Evolutionary conservation across 164 flowering plant species (phyloP).

Genomic region (Buxus sempervirens): DNA sequence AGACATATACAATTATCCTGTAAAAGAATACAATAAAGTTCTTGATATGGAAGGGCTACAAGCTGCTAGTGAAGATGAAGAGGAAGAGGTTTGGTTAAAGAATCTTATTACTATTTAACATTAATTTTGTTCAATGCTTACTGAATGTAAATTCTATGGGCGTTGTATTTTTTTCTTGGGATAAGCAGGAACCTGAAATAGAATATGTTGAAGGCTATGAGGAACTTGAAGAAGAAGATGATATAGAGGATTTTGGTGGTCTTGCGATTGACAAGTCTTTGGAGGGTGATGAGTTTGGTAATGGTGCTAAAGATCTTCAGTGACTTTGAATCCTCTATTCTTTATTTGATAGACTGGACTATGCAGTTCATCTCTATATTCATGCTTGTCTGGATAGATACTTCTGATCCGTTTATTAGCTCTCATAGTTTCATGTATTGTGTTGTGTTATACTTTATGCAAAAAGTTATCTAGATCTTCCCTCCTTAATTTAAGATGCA

Average conservation of each 20-base stretch:
- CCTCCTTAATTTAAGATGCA: no score
- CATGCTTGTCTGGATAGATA: background rate
- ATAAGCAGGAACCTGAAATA: slow-evolving; percentile 40
- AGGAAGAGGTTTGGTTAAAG: slow-evolving; percentile 37
- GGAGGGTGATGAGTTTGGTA: slow-evolving; percentile 28
- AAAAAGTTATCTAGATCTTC: no score
- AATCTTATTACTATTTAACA: background rate
- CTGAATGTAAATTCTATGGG: background rate
- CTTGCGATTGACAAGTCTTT: slow-evolving; percentile 13
- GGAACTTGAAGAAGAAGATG: slow-evolving; percentile 70
- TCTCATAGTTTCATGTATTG: no score
- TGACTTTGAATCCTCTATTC: no score
- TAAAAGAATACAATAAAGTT: slow-evolving; percentile 35
- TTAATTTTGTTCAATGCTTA: background rate
- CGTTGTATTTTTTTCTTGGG: background rate
- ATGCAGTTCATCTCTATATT: no score
- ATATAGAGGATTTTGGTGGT: slow-evolving; percentile 63
- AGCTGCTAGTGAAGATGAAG: slow-evolving; percentile 33
- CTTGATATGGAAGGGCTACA: slow-evolving; percentile 42
- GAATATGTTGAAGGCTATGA: slow-evolving; percentile 69
- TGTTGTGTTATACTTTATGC: no score
- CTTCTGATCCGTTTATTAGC: no score
- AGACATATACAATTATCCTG: slow-evolving; percentile 68
- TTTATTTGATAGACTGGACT: no score
- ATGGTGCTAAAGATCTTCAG: background rate